Conservation (phyloP, 305 asterid species). For the Plantago rigida region DNA sequence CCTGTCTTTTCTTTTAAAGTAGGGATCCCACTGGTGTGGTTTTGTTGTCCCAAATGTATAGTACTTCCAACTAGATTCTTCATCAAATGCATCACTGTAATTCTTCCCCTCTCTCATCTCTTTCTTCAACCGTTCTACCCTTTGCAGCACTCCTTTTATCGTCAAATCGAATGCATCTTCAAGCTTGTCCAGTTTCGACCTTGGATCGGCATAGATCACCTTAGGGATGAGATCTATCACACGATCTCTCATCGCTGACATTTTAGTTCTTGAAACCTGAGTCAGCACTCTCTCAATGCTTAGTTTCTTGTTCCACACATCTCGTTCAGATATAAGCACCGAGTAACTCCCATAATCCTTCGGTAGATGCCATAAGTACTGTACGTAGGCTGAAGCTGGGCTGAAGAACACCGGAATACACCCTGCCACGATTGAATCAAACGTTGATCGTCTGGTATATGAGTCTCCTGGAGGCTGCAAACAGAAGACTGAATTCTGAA, state of each 20-base stretch:
- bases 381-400: conserved; percentile 75
- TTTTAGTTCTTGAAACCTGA: conserved; percentile 36
- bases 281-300: conserved; percentile 49
- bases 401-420: conserved; percentile 80
- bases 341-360: conserved; percentile 44
- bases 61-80: conserved; percentile 72
- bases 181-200: conserved; percentile 34
- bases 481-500: conserved; percentile 57
- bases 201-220: conserved; percentile 58
- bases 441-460: conserved; percentile 65
- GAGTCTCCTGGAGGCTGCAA: conserved; percentile 89
- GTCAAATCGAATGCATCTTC: conserved; percentile 77
- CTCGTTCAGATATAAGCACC: conserved; percentile 59
- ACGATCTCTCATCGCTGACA: conserved; percentile 54
- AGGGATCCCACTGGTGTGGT: conserved; percentile 72
- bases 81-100: conserved; percentile 38
- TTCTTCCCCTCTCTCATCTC: conserved; percentile 41
- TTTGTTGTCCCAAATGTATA: conserved; percentile 49
- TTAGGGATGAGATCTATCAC: conserved; percentile 66
- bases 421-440: conserved; percentile 72
- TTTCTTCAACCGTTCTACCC: conserved; percentile 40
- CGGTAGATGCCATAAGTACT: conserved; percentile 79
- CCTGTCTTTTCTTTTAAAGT: conserved; percentile 37
- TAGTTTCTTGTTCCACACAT: conserved; percentile 42
- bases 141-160: conserved; percentile 42